Evolutionary conservation across 257 asterid genomes (phyloP), one percentile per base, ranked within the genome.

Genomic region (Rubia yunnanensis): DNA sequence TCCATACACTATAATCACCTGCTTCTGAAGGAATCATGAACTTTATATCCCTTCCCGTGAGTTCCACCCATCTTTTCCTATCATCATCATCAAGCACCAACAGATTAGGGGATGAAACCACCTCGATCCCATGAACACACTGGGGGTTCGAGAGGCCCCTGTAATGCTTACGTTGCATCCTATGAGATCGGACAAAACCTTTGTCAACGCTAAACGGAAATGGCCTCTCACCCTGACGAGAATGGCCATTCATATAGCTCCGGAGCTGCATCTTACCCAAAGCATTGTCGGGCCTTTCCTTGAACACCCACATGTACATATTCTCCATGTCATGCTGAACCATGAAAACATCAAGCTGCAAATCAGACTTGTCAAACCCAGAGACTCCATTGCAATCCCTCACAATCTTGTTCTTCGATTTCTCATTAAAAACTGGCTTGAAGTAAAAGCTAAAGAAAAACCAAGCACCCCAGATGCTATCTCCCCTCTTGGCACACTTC

Each of bases 391-490:
- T 85, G 59, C 95, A 38, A 44, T 92, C 96, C n/a, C 85, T 75
- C 15, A 73, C 56, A 13, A 89, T 81, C 76, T 87, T 92, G 3
- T 86, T 82, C 80, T 85, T 92, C 0, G 96, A 92, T 74, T 89
- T 92, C 73, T 84, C 98, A 11, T 83, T 92, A 3, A 92, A 52
- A 0, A 89, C 98, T 0, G 96, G 98, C 75, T 81, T 87, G 63
- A 89, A 92, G 86, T 92, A 92, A 68, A 89, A 92, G 85, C 83
- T 89, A 77, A 92, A 92, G 84, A 92, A 92, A 66, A 92, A 80
- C 98, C 98, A 92, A 49, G 98, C 98, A 36, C 96, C 98, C 98
- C 98, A 92, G 22, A 89, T 89, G 77, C 95, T 87, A 68, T 92
- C 95, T 2, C 78, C 86, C 68, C 98, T 76, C 81, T 92, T 92